Evolutionary conservation across 768 basidiomycete genomes (phyloP), one percentile per base, ranked within the genome.

Genomic region (Coprinellus aureogranulatus): DNA sequence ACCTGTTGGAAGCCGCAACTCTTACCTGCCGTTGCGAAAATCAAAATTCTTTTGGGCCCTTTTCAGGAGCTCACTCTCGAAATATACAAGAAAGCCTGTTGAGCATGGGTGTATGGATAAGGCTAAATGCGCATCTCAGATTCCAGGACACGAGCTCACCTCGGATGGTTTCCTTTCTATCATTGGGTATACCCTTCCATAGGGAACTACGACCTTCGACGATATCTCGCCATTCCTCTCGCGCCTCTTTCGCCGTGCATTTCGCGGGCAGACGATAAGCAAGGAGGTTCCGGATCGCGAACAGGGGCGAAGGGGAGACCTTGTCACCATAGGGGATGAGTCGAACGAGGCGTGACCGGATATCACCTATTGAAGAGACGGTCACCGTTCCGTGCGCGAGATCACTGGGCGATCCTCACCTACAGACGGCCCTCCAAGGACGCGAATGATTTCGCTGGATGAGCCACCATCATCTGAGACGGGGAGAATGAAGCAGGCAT

Each of bases 391-490:
- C n/a, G n/a, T n/a, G n/a, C n/a, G n/a, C n/a, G n/a, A n/a, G n/a
- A n/a, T n/a, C n/a, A n/a, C n/a, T n/a, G n/a, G 20, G 22, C 30
- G 9, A 5, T 53, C 61, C 60, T 27, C 64, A 89, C 91, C 90
- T 65, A 94, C 84, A 31, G 91, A 92, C 22, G 91, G 90, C 2
- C 91, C 91, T 18, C 89, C 90, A 53, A 98, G 78, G 23, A 94
- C 92, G 49, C 94, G 85, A 52, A 94, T 91, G 53, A 96, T 96
- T 77, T 97, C 94, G 62, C 90, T 91, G 2, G 94, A 96, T 2
- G 92, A 94, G 44, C 95, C 95, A 1, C 95, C 95, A 69, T 98
- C 94, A 67, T 98, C 95, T 5, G 93, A 95, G 30, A 98, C 92
- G 4, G 95, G 95, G 31, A 98, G 77, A 25, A 94, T 87, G 66